Evolutionary conservation across 305 asterid genomes (phyloP), one percentile per base, ranked within the genome.

Genomic region (Fraxinus paxiana): DNA sequence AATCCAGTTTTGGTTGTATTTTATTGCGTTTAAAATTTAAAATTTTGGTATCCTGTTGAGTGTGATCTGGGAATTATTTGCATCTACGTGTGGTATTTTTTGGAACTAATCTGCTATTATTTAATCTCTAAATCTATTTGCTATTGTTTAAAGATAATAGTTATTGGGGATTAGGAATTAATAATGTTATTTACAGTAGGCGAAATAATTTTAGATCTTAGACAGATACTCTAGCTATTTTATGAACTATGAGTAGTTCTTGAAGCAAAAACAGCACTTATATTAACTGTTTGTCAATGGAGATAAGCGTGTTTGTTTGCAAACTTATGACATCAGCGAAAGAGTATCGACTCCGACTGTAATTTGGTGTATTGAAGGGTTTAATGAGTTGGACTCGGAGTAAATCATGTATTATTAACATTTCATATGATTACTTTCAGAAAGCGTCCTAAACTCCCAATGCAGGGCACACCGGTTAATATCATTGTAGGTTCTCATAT

Each of bases 401-500:
- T 4, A 48, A 48, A 48, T 48, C 6, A 13, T 48, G n/a, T 48
- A 48, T 8, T 73, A 26, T 26, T 26, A 26, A 26, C 28, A 26
- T 26, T 26, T 26, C 28, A 26, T 26, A 26, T 20, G 46, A 10
- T 73, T 73, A 37, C 59, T 69, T 75, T 78, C 24, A 28, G 78
- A 82, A 71, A 59, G 63, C 24, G 65, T 74, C 70, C 13, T 80
- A 74, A 17, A 43, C 33, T 80, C 80, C 63, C 69, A 34, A 81
- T 88, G 88, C 93, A 93, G 97, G 92, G 90, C 75, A 84, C 88
- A 88, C 92, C 92, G 82, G 85, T 83, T 85, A 91, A 91, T 81
- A 83, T 95, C 83, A 79, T 86, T 79, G 92, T 87, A 81, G 98
- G 98, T 86, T 91, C 94, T 90, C 90, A 89, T 48, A 92, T 95